Evolutionary conservation across 306 rosid species (phyloP).

Genomic region (Abrus pulchellus): DNA sequence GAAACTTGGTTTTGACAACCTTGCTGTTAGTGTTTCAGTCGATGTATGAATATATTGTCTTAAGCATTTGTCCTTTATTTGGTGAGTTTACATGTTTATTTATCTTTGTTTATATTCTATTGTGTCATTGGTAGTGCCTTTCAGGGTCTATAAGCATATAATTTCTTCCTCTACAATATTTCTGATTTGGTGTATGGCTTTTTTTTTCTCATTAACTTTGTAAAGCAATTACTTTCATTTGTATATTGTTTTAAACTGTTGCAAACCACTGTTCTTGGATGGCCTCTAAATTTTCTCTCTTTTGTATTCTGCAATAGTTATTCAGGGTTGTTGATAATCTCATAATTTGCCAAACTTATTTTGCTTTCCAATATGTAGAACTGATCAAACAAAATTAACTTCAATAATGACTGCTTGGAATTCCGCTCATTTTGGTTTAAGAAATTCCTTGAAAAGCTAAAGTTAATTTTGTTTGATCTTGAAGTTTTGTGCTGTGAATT

Average conservation of each 20-base stretch:
- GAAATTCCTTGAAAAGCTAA: not conserved
- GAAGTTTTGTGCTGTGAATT: not conserved
- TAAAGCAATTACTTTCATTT: not conserved
- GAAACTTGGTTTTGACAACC: too few species aligned
- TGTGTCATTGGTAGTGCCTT: not conserved
- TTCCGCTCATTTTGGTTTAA: not conserved
- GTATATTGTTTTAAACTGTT: not conserved
- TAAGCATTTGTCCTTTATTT: not conserved
- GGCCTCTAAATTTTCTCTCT: not conserved
- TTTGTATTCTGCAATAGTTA: not conserved
- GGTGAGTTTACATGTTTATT: not conserved
- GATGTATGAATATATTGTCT: not conserved
- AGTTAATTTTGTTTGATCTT: not conserved
- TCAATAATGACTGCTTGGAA: not conserved
- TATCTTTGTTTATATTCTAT: not conserved
- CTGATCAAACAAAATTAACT: not conserved
- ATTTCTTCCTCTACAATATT: not conserved
- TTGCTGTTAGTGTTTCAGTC: not conserved
- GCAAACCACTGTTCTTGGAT: not conserved
- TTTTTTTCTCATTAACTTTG: not conserved
- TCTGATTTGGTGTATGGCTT: not conserved
- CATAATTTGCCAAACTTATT: constrained; percentile 1
- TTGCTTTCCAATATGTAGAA: not conserved
- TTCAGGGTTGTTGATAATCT: not conserved
- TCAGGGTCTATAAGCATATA: not conserved